Percentiles rank a stretch among this genome's conserved stretches.
phyloP scores from a whole-genome alignment of 164 flowering plant species.

The Protea cynaroides region DNA sequence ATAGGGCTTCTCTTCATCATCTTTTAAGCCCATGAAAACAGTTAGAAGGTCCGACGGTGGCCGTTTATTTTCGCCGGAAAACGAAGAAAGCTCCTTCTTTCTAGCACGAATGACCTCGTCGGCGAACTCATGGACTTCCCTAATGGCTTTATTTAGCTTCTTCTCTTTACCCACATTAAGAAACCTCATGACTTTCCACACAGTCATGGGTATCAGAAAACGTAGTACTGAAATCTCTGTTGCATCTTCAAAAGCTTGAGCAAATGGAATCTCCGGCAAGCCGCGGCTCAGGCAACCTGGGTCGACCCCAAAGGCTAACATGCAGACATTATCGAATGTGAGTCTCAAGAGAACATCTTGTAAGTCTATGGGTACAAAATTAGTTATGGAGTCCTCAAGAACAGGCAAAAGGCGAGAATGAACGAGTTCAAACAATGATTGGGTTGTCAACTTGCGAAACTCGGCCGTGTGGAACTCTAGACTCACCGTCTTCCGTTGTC shows the following conservation, averaged over 20 bases:
- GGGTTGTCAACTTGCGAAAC: constrained; percentile 53
- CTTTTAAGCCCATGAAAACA: constrained; percentile 65
- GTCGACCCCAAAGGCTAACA: constrained; percentile 91
- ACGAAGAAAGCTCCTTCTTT: constrained; percentile 54
- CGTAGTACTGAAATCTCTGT: constrained; percentile 65
- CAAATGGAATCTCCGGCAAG: constrained; percentile 75
- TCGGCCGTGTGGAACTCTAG: constrained; percentile 76
- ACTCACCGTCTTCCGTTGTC: constrained; percentile 82
- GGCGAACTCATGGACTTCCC: constrained; percentile 65
- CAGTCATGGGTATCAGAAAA: constrained; percentile 58
- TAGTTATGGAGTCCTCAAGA: constrained; percentile 32
- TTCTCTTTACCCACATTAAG: constrained; percentile 52
- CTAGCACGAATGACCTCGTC: constrained; percentile 53
- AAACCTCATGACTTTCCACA: constrained; percentile 69
- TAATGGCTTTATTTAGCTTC: constrained; percentile 45
- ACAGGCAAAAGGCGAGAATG: constrained; percentile 62
- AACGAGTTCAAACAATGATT: constrained; percentile 62
- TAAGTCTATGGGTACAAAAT: constrained; percentile 35
- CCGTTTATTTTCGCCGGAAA: constrained; percentile 6
- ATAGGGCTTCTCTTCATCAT: constrained; percentile 56
- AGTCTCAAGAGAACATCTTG: constrained; percentile 73
- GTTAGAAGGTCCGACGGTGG: constrained; percentile 73
- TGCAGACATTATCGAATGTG: constrained; percentile 93
- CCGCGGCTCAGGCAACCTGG: constrained; percentile 71
- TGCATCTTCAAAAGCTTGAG: constrained; percentile 76